Percentiles rank a stretch among this genome's conserved stretches.
These are phyloP conservation scores for Leptographium radiaticola DNA, from an alignment of 2,329 filamentous ascomycete genomes.

Conservation along the genomic window DNA sequence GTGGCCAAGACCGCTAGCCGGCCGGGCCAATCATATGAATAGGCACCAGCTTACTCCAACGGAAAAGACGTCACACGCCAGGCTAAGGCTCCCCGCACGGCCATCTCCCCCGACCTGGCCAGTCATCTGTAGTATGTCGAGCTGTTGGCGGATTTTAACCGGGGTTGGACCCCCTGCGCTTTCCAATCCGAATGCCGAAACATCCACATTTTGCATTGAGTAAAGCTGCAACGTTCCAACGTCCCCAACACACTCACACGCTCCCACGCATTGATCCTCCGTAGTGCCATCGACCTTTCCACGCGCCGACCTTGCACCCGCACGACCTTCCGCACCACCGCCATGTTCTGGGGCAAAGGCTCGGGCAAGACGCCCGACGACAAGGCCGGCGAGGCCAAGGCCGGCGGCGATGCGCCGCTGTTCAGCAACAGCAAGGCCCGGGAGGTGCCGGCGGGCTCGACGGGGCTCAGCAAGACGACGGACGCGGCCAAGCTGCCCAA, in stretches of 20 bases:
- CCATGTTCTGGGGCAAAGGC: constrained; percentile 28
- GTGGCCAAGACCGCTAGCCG: too few species aligned
- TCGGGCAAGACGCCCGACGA: constrained; percentile 16
- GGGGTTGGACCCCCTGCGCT: background rate
- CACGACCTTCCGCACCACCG: background rate
- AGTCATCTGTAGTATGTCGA: too few species aligned
- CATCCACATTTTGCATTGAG: background rate
- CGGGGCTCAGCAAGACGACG: constrained; percentile 18
- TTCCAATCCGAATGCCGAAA: background rate
- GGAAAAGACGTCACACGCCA: background rate
- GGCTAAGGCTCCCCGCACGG: background rate
- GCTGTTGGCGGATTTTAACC: background rate
- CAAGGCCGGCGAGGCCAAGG: constrained; percentile 16
- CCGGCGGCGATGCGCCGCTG: constrained; percentile 6
- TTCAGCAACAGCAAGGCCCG: background rate
- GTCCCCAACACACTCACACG: background rate
- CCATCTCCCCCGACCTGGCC: background rate
- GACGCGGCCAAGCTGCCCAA: constrained; percentile 31
- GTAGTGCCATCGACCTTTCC: background rate
- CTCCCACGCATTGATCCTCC: background rate
- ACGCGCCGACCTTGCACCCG: background rate
- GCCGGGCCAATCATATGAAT: too few species aligned
- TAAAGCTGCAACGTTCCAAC: background rate
- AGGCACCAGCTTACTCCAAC: too few species aligned
- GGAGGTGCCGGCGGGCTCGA: background rate